These are phyloP conservation scores for Syncephalastrum monosporum DNA, from an alignment of 371 early-diverging fungal species.

Conservation along the genomic window DNA sequence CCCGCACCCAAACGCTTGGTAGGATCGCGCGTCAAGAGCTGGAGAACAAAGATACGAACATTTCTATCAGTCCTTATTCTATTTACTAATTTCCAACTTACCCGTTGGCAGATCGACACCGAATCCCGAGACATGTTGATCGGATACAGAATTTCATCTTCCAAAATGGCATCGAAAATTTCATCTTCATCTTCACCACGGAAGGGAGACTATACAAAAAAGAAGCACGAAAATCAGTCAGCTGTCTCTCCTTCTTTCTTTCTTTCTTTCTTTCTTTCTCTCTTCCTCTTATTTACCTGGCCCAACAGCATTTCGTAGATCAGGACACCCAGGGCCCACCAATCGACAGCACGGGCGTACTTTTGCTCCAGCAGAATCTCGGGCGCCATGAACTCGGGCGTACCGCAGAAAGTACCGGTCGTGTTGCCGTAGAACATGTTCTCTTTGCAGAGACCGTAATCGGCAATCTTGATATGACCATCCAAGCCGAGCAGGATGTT, in stretches of 20 bases:
- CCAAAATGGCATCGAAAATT: slow-evolving; percentile 93
- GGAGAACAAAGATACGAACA: slow-evolving; percentile 14
- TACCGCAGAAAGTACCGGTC: slow-evolving; percentile 90
- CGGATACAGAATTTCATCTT: slow-evolving; percentile 92
- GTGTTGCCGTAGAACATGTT: slow-evolving; percentile 57
- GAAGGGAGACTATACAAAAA: slow-evolving; percentile 74
- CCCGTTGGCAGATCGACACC: slow-evolving; percentile 85
- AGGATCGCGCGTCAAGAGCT: slow-evolving; percentile 90
- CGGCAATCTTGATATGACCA: slow-evolving; percentile 98
- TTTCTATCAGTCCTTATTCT: neutral
- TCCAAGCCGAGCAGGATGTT: slow-evolving; percentile 60
- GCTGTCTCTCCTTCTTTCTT: neutral
- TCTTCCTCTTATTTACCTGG: slow-evolving; percentile 42
- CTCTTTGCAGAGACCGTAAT: slow-evolving; percentile 84
- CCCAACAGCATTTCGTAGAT: slow-evolving; percentile 97
- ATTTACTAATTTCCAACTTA: slow-evolving; percentile 21
- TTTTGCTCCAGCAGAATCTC: slow-evolving; percentile 81
- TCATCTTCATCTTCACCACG: slow-evolving; percentile 94
- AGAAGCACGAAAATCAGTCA: neutral
- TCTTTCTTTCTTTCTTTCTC: neutral
- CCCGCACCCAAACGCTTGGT: slow-evolving; percentile 84
- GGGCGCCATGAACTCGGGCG: slow-evolving; percentile 80
- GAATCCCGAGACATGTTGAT: slow-evolving; percentile 90
- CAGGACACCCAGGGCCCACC: slow-evolving; percentile 94
- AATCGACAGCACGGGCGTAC: slow-evolving; percentile 87